phyloP scores from a whole-genome alignment of 176 grass and related monocot species.

The Musa beccarii region DNA sequence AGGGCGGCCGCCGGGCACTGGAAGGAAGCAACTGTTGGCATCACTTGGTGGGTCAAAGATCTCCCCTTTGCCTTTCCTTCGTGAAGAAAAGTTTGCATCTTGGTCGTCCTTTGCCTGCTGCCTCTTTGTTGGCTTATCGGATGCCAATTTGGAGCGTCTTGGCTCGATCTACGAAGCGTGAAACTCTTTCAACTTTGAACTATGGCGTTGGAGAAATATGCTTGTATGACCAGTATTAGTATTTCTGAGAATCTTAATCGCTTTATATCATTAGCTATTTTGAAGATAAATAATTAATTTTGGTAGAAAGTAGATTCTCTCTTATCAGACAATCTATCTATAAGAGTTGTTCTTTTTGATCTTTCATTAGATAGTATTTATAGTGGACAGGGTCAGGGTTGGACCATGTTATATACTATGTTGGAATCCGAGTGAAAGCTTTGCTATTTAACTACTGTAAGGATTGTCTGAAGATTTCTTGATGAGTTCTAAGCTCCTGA shows the following conservation, averaged over 20 bases:
- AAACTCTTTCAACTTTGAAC: background rate
- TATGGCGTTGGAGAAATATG: background rate
- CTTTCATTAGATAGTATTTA: background rate
- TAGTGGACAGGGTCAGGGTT: background rate
- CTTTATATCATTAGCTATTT: background rate
- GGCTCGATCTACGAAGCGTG: background rate
- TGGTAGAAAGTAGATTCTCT: too few relatives aligned
- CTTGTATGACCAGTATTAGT: background rate
- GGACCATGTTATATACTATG: background rate
- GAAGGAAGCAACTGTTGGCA: constrained; percentile 42
- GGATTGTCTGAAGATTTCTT: too few relatives aligned
- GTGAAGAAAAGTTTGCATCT: background rate
- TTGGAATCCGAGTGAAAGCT: background rate
- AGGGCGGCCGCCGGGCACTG: constrained; percentile 10
- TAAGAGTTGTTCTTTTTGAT: background rate
- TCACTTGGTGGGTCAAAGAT: constrained; percentile 27
- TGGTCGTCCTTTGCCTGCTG: background rate
- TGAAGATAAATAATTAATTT: background rate
- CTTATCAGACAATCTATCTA: too few relatives aligned
- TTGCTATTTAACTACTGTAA: background rate
- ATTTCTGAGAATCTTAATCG: background rate
- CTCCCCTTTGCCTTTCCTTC: background rate
- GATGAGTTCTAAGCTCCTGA: too few relatives aligned
- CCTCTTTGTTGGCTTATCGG: background rate
- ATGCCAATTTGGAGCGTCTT: background rate